Evolutionary conservation across 257 asterid species (phyloP).

Genomic region (Ligustrum vulgare): DNA sequence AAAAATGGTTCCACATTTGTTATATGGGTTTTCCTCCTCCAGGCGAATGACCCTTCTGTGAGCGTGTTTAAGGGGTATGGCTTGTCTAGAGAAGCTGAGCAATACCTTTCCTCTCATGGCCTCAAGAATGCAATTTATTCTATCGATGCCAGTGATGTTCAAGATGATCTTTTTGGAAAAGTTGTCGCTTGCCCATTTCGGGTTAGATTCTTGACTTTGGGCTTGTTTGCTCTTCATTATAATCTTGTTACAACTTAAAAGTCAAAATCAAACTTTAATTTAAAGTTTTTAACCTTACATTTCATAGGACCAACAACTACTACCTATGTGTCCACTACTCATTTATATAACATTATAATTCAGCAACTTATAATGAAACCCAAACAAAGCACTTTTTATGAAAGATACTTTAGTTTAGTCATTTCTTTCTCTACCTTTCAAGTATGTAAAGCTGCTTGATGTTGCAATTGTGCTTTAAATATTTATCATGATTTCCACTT

Average conservation of each 20-base stretch:
- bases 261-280: too few species aligned
- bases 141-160: conserved; percentile 52
- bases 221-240: too few species aligned
- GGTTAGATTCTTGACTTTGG: conserved; percentile 48
- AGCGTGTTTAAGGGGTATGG: conserved; percentile 79
- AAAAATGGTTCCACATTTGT: conserved; percentile 8
- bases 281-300: too few species aligned
- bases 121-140: conserved; percentile 78
- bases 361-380: too few species aligned
- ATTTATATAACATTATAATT: too few species aligned
- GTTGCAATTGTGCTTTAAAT: background rate
- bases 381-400: background rate
- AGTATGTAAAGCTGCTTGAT: background rate
- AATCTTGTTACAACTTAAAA: too few species aligned
- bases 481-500: background rate
- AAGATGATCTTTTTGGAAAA: conserved; percentile 81
- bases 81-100: conserved; percentile 75
- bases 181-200: conserved; percentile 76
- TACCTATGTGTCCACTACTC: too few species aligned
- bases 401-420: background rate
- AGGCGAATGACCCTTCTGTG: conserved; percentile 64
- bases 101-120: conserved; percentile 73
- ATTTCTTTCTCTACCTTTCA: background rate
- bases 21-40: conserved; percentile 21
- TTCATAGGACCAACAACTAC: too few species aligned